Evolutionary conservation across 345 rosid genomes (phyloP).

Genomic region (Mangifera indica): DNA sequence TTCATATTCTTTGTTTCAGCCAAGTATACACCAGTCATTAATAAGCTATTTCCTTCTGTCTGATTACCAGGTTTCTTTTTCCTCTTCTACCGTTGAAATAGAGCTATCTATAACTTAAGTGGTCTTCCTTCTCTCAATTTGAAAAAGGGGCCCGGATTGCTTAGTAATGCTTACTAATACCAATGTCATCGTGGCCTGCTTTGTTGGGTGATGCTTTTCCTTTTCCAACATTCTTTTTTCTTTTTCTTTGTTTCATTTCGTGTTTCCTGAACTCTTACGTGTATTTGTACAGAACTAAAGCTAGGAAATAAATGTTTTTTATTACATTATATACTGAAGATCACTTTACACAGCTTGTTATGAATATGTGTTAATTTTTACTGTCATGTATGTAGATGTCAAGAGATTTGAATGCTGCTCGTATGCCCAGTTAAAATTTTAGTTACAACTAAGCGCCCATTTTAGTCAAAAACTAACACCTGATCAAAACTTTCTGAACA

Average conservation of each 20-base stretch:
- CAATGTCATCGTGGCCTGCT: not conserved
- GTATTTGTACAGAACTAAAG: not conserved
- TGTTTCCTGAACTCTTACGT: not conserved
- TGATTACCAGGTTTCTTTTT: not conserved
- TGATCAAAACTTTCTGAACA: conserved; percentile 28
- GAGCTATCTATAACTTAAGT: not conserved
- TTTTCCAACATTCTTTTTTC: not conserved
- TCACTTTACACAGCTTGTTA: too few relatives aligned
- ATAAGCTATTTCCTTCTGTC: not conserved
- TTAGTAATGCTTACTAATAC: not conserved
- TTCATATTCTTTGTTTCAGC: not conserved
- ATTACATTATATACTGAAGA: not conserved
- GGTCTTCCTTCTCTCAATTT: not conserved
- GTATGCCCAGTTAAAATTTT: too few relatives aligned
- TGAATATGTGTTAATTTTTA: too few relatives aligned
- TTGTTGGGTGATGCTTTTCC: not conserved
- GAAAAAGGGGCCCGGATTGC: not conserved
- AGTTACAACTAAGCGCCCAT: too few relatives aligned
- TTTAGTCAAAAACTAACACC: conserved; percentile 7
- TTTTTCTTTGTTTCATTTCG: not conserved
- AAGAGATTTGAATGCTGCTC: too few relatives aligned
- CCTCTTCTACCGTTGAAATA: not conserved
- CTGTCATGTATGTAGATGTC: too few relatives aligned
- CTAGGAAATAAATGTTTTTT: not conserved
- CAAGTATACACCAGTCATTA: not conserved